Evolutionary conservation across 1,139 yeast genomes (phyloP).

Genomic region (Geotrichum macrosporum): DNA sequence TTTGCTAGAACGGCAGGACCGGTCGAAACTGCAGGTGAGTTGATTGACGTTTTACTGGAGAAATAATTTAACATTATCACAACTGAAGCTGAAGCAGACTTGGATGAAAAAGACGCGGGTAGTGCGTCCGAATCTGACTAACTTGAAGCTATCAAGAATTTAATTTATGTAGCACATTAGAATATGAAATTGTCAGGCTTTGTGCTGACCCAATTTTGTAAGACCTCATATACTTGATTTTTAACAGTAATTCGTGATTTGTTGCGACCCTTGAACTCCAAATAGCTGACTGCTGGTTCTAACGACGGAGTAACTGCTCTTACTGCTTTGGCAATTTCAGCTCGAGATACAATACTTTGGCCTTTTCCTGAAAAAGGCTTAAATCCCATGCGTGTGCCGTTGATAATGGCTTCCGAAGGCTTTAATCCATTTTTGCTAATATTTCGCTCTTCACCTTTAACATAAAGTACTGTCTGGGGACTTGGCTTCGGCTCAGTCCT

Average conservation of each 20-base stretch:
- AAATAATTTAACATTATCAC: too few species aligned
- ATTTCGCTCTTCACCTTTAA: slow-evolving; percentile 10
- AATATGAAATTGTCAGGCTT: slow-evolving; percentile 32
- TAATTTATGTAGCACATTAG: neutral
- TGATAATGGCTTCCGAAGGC: slow-evolving; percentile 31
- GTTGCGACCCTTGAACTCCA: slow-evolving; percentile 20
- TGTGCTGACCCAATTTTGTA: slow-evolving; percentile 34
- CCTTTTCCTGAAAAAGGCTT: slow-evolving; percentile 30
- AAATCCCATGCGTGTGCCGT: slow-evolving; percentile 38
- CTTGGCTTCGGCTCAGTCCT: slow-evolving; percentile 26
- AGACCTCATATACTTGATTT: slow-evolving; percentile 24
- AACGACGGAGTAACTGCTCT: slow-evolving; percentile 4
- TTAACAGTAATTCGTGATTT: slow-evolving; percentile 26
- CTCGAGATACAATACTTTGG: slow-evolving; percentile 29
- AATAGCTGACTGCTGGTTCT: slow-evolving; percentile 1
- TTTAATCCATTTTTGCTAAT: neutral
- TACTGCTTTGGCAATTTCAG: slow-evolving; percentile 19
- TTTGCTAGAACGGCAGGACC: slow-evolving; percentile 49
- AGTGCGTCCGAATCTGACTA: slow-evolving; percentile 22
- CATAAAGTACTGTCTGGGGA: slow-evolving; percentile 27
- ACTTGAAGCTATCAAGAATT: neutral
- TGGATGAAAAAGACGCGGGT: slow-evolving; percentile 26
- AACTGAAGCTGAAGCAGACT: slow-evolving; percentile 23
- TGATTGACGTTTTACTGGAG: too few species aligned
- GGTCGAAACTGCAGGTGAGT: slow-evolving; percentile 14